phyloP scores from a whole-genome alignment of 164 flowering plant genomes.

The Stephania cephalantha region DNA sequence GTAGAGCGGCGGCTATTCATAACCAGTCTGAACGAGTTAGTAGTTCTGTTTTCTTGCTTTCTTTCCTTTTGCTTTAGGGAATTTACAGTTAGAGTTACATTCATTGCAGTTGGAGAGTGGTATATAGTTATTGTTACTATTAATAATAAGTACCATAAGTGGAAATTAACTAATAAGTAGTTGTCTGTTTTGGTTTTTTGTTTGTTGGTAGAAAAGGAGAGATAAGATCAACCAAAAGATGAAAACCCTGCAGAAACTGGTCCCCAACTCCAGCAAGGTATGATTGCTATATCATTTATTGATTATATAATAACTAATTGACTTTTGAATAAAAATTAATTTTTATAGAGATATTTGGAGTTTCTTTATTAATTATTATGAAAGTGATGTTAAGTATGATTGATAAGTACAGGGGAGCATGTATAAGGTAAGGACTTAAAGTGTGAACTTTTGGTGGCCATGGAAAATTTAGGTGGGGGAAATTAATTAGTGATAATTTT shows the following conservation, averaged over 20 bases:
- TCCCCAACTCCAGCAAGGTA: constrained; percentile 92
- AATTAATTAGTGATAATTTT: background rate
- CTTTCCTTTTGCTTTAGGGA: too few relatives aligned
- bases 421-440: background rate
- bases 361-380: background rate
- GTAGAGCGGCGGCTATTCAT: constrained; percentile 81
- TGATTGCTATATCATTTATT: background rate
- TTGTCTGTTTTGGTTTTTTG: background rate
- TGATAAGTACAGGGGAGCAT: background rate
- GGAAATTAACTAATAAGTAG: background rate
- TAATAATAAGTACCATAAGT: background rate
- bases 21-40: constrained; percentile 87
- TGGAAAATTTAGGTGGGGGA: constrained; percentile 3
- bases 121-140: background rate
- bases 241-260: constrained; percentile 84
- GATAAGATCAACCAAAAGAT: constrained; percentile 85
- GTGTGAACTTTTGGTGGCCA: background rate
- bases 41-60: background rate
- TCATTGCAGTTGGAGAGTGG: background rate
- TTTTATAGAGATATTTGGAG: background rate
- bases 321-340: background rate
- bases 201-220: constrained; percentile 66
- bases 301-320: background rate
- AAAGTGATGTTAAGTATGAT: background rate
- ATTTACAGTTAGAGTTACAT: background rate